A percentile compares a stretch with the other conserved stretches of the same genome.
Conservation (phyloP, 805 yeast genomes). For the Priceomyces medius region DNA sequence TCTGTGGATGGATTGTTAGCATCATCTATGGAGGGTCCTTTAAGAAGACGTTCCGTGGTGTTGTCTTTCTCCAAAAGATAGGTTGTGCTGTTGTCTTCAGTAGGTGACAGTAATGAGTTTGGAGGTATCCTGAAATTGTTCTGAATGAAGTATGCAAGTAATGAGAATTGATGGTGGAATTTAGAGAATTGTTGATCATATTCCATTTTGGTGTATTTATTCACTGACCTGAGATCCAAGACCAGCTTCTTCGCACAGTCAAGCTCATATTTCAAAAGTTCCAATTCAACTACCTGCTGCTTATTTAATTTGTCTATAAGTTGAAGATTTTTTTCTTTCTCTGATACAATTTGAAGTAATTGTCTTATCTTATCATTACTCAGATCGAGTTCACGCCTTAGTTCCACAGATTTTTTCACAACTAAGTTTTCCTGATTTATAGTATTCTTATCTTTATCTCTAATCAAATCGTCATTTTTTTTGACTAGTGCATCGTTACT, state of each 20-base stretch:
- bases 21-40: background rate
- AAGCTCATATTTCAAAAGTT: constrained; percentile 1
- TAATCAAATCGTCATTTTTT: background rate
- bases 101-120: no score
- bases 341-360: constrained; percentile 3
- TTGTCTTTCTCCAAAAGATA: background rate
- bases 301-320: constrained; percentile 1
- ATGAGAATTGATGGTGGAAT: background rate
- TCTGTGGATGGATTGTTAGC: background rate
- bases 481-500: constrained; percentile 1
- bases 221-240: constrained; percentile 2
- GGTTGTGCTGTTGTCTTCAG: constrained; percentile 1
- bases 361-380: background rate
- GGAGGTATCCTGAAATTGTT: constrained; percentile 1
- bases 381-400: constrained; percentile 1
- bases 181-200: background rate
- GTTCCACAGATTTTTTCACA: background rate
- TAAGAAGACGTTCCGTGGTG: constrained; percentile 2
- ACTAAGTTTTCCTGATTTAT: background rate
- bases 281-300: background rate
- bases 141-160: constrained; percentile 1
- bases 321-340: constrained; percentile 2
- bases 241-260: background rate
- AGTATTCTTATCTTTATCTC: background rate
- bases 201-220: background rate